Conservation (phyloP, 192 early-diverging fungal species). For the Entophlyctis luteolus region DNA sequence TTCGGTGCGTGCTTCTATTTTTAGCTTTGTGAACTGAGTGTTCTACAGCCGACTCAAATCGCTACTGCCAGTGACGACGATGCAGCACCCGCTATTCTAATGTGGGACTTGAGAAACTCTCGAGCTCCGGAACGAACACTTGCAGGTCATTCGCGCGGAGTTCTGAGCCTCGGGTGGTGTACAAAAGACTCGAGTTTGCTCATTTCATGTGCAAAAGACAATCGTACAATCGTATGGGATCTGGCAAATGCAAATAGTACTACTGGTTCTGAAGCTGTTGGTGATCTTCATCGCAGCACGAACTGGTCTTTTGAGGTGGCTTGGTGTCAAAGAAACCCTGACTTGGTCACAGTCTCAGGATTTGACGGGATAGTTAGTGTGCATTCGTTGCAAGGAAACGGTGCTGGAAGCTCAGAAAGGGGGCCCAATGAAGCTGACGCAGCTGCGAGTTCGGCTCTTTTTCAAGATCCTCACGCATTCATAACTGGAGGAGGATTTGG, state of each 20-base stretch:
- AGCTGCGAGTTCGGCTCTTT: not conserved
- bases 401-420: conserved; percentile 21
- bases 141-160: conserved; percentile 82
- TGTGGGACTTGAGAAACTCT: conserved; percentile 96
- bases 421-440: not conserved
- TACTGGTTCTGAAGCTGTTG: conserved; percentile 71
- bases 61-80: conserved; percentile 92
- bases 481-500: conserved; percentile 8
- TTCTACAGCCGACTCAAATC: conserved; percentile 90
- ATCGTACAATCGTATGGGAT: conserved; percentile 90
- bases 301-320: conserved; percentile 98
- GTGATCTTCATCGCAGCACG: conserved; percentile 75
- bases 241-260: conserved; percentile 49
- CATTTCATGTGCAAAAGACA: conserved; percentile 93
- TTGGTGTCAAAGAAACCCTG: conserved; percentile 93
- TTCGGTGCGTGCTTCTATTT: conserved; percentile 36
- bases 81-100: conserved; percentile 73
- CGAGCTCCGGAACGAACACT: conserved; percentile 81
- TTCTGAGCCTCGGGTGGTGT: conserved; percentile 93
- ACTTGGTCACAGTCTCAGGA: conserved; percentile 78
- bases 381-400: conserved; percentile 66
- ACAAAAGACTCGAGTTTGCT: conserved; percentile 88
- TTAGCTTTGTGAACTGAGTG: not conserved
- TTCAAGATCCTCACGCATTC: conserved; percentile 14
- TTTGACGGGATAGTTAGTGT: conserved; percentile 92